phyloP scores from a whole-genome alignment of 805 yeast genomes.

The Metschnikowia drakensbergensis region DNA sequence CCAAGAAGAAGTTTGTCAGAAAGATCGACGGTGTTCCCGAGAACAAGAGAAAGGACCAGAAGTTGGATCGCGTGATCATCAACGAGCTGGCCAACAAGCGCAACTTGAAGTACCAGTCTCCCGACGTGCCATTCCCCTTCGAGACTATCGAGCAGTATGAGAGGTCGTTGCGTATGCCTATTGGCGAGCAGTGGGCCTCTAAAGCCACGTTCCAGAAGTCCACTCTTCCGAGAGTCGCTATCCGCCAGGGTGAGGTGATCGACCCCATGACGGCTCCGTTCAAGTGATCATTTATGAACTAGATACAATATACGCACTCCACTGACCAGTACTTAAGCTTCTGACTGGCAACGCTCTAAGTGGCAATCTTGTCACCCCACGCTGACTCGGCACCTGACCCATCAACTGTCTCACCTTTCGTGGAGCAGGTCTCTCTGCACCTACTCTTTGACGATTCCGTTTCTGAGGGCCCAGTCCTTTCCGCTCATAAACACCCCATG shows the following conservation, averaged over 20 bases:
- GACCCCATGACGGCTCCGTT: slow-evolving; percentile 91
- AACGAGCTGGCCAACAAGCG: slow-evolving; percentile 85
- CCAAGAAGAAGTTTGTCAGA: slow-evolving; percentile 61
- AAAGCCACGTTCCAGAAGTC: slow-evolving; percentile 80
- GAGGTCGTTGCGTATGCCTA: slow-evolving; percentile 88
- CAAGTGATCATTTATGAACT: slow-evolving; percentile 31
- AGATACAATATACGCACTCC: no score
- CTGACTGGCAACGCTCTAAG: no score
- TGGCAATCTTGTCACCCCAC: no score
- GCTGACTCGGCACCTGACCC: no score
- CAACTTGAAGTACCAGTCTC: slow-evolving; percentile 78
- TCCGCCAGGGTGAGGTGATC: slow-evolving; percentile 83
- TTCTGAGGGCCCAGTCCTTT: slow-evolving; percentile 73
- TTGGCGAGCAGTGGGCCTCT: slow-evolving; percentile 95
- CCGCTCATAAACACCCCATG: slow-evolving; percentile 75
- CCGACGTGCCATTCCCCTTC: slow-evolving; percentile 91
- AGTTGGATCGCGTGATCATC: slow-evolving; percentile 76
- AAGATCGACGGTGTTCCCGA: slow-evolving; percentile 72
- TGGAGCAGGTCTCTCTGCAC: background rate
- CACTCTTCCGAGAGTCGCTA: slow-evolving; percentile 83
- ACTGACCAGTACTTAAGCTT: no score
- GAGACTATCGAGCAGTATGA: slow-evolving; percentile 94
- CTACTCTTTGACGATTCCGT: slow-evolving; percentile 53
- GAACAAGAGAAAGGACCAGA: slow-evolving; percentile 74
- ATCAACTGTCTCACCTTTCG: background rate